Base-by-base conservation (phyloP, 352 stramenopile species). In the Globisporangium paroecandrum region DNA sequence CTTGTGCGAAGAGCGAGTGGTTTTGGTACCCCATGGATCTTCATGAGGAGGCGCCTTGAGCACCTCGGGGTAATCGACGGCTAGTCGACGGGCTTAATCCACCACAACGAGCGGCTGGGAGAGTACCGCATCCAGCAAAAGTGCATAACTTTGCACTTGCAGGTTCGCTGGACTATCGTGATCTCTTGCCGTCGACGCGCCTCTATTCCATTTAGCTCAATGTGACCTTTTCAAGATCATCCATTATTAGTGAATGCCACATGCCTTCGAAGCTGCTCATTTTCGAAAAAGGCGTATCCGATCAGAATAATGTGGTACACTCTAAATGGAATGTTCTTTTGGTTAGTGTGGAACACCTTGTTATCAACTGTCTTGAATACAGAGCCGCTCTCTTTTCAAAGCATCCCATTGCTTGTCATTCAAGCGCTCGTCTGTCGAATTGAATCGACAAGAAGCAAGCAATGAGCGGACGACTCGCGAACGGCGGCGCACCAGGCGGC, bases 401-500 rank as follows among this genome's bases (percentile, higher is more conserved):
- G 18, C 15, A 22, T 10, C 18, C 0, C 15, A 22, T 22, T 1
- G 15, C 43, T 49, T 49, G 5, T 49, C 43, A 49, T n/a, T 47
- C 12, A 18, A 20, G 18, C 41, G 5, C 41, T 47, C 18, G 18
- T 22, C 18, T 22, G 18, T n/a, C 18, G n/a, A 22, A 47, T 22
- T 20, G 18, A 49, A 49, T 22, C 43, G 43, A 49, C 43, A 49
- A 49, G 41, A 49, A n/a, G 18, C 12, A n/a, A 49, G 13, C 27
- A 20, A 74, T 70, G 66, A 71, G 62, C 38, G 57, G 56, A 32
- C 53, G 58, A 61, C 15, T 70, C 32, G 22, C 53, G 22, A 47
- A 20, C 20, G 64, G 27, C 38, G 54, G 27, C 20, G 41, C 41
- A n/a, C 58, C 58, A 12, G 22, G 56, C 24, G 85, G 85, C 25